These are phyloP conservation scores for Botrytis porri DNA, from an alignment of 2,329 filamentous ascomycete species.

Conservation along the genomic window DNA sequence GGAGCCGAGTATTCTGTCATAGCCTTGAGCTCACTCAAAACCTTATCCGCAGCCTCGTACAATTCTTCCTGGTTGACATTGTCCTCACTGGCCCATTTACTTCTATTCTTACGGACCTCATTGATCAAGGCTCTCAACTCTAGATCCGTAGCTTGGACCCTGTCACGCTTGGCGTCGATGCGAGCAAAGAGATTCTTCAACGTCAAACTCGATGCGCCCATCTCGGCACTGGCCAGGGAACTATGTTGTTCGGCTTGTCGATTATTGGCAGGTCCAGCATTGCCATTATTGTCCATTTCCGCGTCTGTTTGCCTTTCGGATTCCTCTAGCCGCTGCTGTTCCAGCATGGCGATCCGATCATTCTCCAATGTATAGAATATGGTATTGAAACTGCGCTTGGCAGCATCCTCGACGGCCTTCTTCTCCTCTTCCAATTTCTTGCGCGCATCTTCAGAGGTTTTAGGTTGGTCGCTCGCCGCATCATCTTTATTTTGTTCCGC, in stretches of 20 bases:
- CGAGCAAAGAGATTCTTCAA: conserved; percentile 95
- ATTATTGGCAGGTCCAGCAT: conserved; percentile 49
- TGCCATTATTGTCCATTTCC: conserved; percentile 74
- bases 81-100: conserved; percentile 98
- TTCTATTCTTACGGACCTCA: conserved; percentile 94
- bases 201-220: conserved; percentile 92
- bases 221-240: conserved; percentile 86
- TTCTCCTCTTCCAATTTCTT: conserved; percentile 92
- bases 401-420: conserved; percentile 84
- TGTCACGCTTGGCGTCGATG: conserved; percentile 88
- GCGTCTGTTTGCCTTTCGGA: conserved; percentile 94
- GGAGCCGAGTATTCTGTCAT: conserved; percentile 97
- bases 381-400: conserved; percentile 86
- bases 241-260: conserved; percentile 68
- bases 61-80: conserved; percentile 96
- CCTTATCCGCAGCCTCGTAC: conserved; percentile 95
- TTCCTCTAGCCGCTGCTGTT: conserved; percentile 95
- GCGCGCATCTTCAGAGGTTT: conserved; percentile 80
- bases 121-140: conserved; percentile 92
- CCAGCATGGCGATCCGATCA: conserved; percentile 92
- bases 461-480: conserved; percentile 53
- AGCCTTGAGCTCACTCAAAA: conserved; percentile 93
- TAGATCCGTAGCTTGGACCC: conserved; percentile 87
- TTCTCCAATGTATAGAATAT: conserved; percentile 95
- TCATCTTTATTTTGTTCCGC: conserved; percentile 53